A percentile compares a stretch with the other conserved stretches of the same genome.
These are phyloP conservation scores for Neurospora intermedia DNA, from an alignment of 495 filamentous ascomycete genomes.

Conservation along the genomic window DNA sequence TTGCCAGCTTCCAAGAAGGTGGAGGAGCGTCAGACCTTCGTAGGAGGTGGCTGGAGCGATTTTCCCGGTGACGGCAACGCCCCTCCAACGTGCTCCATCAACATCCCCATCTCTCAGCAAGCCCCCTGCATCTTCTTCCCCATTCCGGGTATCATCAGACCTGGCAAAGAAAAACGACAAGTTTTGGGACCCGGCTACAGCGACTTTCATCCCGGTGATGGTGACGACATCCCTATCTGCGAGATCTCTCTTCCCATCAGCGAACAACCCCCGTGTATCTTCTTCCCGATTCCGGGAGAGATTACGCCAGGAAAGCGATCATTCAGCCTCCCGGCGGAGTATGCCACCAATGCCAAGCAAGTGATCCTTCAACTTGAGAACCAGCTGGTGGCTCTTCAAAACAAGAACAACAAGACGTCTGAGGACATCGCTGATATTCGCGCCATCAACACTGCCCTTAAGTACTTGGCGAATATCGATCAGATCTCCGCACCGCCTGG, in stretches of 20 bases:
- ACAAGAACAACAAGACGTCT: conserved; percentile 19
- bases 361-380: conserved; percentile 17
- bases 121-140: conserved; percentile 12
- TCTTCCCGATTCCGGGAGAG: conserved; percentile 15
- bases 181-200: conserved; percentile 11
- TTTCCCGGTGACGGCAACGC: conserved; percentile 2
- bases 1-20: conserved; percentile 12
- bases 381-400: conserved; percentile 16
- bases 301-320: neutral
- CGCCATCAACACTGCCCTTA: conserved; percentile 15
- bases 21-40: conserved; percentile 10
- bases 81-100: conserved; percentile 1
- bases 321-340: conserved; percentile 13
- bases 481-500: conserved; percentile 18
- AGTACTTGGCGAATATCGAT: conserved; percentile 16
- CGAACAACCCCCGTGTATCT: conserved; percentile 15
- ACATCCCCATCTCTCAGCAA: neutral
- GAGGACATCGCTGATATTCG: conserved; percentile 15
- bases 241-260: conserved; percentile 5
- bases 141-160: conserved; percentile 13
- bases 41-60: conserved; percentile 5
- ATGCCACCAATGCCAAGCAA: conserved; percentile 13
- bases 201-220: conserved; percentile 9
- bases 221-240: conserved; percentile 7
- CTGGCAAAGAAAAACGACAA: conserved; percentile 10